Conservation (phyloP, 1,284 basidiomycete species). For the Cryptococcus neoformans region DNA sequence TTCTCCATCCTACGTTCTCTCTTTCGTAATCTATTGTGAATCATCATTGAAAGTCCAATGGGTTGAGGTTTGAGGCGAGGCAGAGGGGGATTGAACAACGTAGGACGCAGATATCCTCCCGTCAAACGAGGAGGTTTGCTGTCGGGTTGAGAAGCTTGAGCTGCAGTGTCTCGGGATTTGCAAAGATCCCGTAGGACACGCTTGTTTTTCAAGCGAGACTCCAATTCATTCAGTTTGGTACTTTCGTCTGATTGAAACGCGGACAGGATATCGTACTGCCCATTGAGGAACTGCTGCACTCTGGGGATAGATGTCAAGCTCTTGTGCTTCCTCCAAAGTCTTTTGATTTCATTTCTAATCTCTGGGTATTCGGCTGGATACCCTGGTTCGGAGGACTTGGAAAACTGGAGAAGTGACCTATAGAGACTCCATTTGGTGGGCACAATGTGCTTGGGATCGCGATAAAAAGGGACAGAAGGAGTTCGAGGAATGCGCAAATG, state of each 20-base stretch:
- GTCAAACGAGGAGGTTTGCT: conserved; percentile 53
- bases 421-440: conserved; percentile 74
- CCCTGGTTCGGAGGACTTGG: conserved; percentile 46
- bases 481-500: background rate
- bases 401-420: conserved; percentile 60
- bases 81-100: conserved; percentile 62
- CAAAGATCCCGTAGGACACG: conserved; percentile 37
- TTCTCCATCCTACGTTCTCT: conserved; percentile 54
- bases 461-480: conserved; percentile 59
- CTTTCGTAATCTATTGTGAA: conserved; percentile 57
- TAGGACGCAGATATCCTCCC: conserved; percentile 62
- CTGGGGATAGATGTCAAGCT: conserved; percentile 14
- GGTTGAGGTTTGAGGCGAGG: conserved; percentile 77
- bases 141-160: conserved; percentile 8
- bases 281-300: conserved; percentile 18
- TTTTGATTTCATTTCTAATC: conserved; percentile 11
- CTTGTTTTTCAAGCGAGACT: conserved; percentile 51
- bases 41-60: conserved; percentile 62
- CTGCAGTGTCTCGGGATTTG: background rate
- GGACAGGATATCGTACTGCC: conserved; percentile 23
- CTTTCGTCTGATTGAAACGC: background rate
- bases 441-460: conserved; percentile 65
- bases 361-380: background rate
- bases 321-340: conserved; percentile 20
- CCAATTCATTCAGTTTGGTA: conserved; percentile 46